phyloP scores from a whole-genome alignment of 1,284 basidiomycete species.

The Heliocybe sulcata region DNA sequence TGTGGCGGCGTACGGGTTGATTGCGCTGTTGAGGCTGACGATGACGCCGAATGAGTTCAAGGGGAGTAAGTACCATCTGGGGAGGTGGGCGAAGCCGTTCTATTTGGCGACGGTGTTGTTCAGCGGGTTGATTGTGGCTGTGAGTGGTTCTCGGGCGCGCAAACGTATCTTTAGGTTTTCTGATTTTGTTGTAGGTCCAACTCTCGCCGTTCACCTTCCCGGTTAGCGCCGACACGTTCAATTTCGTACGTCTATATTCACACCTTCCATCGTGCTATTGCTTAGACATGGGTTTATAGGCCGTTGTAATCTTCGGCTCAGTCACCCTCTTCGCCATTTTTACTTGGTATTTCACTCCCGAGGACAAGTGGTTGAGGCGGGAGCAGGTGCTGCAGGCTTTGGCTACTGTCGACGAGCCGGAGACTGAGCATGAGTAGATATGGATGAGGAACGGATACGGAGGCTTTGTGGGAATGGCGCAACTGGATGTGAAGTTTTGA shows the following conservation, averaged over 20 bases:
- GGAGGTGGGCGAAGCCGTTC: constrained; percentile 56
- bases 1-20: constrained; percentile 77
- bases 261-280: not conserved
- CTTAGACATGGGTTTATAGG: constrained; percentile 30
- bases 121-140: constrained; percentile 67
- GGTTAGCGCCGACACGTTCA: constrained; percentile 64
- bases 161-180: not conserved
- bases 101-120: constrained; percentile 63
- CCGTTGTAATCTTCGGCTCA: constrained; percentile 68
- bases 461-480: too few relatives aligned
- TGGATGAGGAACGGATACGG: too few relatives aligned
- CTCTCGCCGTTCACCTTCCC: constrained; percentile 82
- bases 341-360: constrained; percentile 71
- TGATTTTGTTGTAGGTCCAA: constrained; percentile 41
- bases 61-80: constrained; percentile 63
- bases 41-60: constrained; percentile 73
- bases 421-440: not conserved
- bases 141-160: constrained; percentile 30
- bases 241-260: constrained; percentile 54
- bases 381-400: constrained; percentile 49
- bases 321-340: constrained; percentile 72
- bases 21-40: constrained; percentile 62
- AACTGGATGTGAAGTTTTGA: too few relatives aligned
- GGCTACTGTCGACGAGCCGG: constrained; percentile 23
- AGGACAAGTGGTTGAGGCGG: constrained; percentile 68